Evolutionary conservation across 2,329 filamentous ascomycete genomes (phyloP).

Genomic region (Bertia moriformis): DNA sequence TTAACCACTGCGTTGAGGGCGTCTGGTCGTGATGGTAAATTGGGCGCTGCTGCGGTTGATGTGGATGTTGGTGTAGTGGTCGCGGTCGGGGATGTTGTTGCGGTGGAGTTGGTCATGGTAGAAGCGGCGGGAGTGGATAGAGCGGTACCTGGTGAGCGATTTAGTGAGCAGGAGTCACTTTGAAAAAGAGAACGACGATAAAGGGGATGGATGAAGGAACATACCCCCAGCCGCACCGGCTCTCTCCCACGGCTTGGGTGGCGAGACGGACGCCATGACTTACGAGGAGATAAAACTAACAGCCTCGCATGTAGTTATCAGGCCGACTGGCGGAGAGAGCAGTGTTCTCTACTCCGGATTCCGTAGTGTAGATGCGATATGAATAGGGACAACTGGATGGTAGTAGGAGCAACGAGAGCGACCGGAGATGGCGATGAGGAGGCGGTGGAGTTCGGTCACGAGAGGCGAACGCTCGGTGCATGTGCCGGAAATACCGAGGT

Average conservation of each 20-base stretch:
- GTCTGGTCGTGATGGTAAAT: slow-evolving; percentile 67
- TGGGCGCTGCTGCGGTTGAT: slow-evolving; percentile 36
- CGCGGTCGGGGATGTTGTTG: slow-evolving; percentile 16
- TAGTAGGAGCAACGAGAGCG: too few relatives aligned
- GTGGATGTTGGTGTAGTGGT: slow-evolving; percentile 21
- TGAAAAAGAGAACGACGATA: slow-evolving; percentile 5
- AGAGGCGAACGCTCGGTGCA: too few relatives aligned
- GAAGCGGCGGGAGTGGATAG: slow-evolving; percentile 24
- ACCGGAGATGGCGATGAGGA: too few relatives aligned
- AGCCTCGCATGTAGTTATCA: neutral
- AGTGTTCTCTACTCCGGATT: too few relatives aligned
- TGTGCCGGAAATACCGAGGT: too few relatives aligned
- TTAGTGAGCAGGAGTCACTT: slow-evolving; percentile 10
- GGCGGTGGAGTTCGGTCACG: too few relatives aligned
- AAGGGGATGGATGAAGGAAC: slow-evolving; percentile 11
- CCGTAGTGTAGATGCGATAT: too few relatives aligned
- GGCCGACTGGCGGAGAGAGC: too few relatives aligned
- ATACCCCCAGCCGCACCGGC: slow-evolving; percentile 46
- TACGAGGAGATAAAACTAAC: neutral
- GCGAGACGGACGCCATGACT: slow-evolving; percentile 46
- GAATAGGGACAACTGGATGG: too few relatives aligned
- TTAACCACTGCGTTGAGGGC: slow-evolving; percentile 69
- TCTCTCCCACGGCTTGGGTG: slow-evolving; percentile 95
- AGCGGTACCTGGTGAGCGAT: slow-evolving; percentile 17
- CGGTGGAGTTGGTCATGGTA: slow-evolving; percentile 22